These are phyloP conservation scores for Aspergillus sp. DNA, from an alignment of 2,329 filamentous ascomycete genomes.

Conservation along the genomic window DNA sequence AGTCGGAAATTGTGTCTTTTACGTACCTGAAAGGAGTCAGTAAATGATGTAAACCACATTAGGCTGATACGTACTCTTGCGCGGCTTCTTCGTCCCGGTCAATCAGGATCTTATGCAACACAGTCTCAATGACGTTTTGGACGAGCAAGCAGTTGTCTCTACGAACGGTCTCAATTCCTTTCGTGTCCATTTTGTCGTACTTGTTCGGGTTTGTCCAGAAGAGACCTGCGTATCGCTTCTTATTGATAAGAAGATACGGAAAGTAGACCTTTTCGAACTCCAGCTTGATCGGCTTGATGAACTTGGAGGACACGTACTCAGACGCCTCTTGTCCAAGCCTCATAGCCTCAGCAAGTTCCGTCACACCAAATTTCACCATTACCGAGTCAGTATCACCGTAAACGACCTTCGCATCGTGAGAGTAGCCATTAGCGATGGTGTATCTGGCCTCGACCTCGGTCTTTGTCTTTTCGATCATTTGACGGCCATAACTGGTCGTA, in stretches of 20 bases:
- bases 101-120: conserved; percentile 91
- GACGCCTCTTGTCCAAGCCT: conserved; percentile 92
- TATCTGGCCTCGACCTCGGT: conserved; percentile 90
- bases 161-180: conserved; percentile 97
- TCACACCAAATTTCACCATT: conserved; percentile 98
- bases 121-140: conserved; percentile 96
- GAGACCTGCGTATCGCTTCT: conserved; percentile 97
- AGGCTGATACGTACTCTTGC: conserved; percentile 70
- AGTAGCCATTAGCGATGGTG: conserved; percentile 90
- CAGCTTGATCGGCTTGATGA: conserved; percentile 94
- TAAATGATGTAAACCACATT: conserved; percentile 1
- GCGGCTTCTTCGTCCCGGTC: conserved; percentile 87
- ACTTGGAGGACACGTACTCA: conserved; percentile 83
- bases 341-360: conserved; percentile 85
- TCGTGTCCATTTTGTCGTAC: conserved; percentile 99
- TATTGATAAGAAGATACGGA: conserved; percentile 98
- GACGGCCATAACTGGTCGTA: conserved; percentile 92
- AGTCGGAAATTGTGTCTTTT: conserved; percentile 90
- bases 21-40: conserved; percentile 70
- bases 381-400: conserved; percentile 99
- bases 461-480: conserved; percentile 99
- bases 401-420: conserved; percentile 92
- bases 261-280: conserved; percentile 99
- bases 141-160: conserved; percentile 95
- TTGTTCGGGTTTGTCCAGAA: conserved; percentile 95